Evolutionary conservation across 1,284 basidiomycete species (phyloP), one percentile per base, ranked within the genome.

Genomic region (Coniferiporia weirii): DNA sequence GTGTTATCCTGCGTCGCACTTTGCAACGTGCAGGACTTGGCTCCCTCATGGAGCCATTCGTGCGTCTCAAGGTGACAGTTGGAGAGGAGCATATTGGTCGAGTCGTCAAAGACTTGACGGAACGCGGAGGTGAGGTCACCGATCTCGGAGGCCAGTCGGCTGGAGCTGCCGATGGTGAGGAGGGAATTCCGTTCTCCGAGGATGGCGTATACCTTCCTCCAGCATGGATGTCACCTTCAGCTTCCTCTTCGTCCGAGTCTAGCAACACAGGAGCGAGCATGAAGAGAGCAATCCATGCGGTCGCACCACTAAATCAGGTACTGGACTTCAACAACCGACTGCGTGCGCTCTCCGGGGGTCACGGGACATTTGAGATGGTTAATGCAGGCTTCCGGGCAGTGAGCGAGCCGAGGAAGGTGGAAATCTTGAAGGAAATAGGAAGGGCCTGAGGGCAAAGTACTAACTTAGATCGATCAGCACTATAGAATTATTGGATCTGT

Each of bases 321-420:
- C 76, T 95, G 27, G 85, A 92, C 68, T 95, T 91, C 67, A 87
- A 88, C 19, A 85, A 77, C 54, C 79, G 91, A 27, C 70, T 95
- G 53, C 83, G 93, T 15, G 87, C 93, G 0, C 71, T 95, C 20
- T 89, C 90, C 0, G 92, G 89, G 47, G 92, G 92, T 1, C 84
- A 90, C 67, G 93, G 91, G 4, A 72, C 79, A 19, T 93, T 93
- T 66, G 89, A 91, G 67, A 91, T 91, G 86, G 72, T 75, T 40
- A 81, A 81, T 58, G 84, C 85, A 17, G 92, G 91, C 4, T 95
- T 93, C 71, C 81, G 77, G 66, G 70, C 75, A 60, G 89, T 91
- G 1, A 77, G 79, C 40, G 74, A 82, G 61, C 63, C 75, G 34
- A 77, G 90, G 57, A 82, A 78, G 68, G 57, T 78, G 58, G 88